Conservation (phyloP, 1,139 yeast genomes). For the Saccharomyces hybrid region DNA sequence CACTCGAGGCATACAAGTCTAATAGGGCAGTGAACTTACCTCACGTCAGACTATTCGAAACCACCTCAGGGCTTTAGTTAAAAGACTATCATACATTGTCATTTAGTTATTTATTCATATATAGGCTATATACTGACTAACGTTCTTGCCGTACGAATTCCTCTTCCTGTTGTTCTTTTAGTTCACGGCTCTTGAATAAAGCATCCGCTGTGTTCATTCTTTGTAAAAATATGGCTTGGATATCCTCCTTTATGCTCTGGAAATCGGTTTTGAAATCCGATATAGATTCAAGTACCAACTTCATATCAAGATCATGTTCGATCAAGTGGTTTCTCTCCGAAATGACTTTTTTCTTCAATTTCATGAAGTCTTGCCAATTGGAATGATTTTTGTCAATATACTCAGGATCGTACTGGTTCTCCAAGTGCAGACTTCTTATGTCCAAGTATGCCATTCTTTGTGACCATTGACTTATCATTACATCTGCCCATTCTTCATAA, state of each 20-base stretch:
- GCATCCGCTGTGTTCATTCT: background rate
- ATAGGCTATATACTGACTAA: background rate
- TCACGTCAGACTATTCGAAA: slow-evolving; percentile 29
- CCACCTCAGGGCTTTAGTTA: slow-evolving; percentile 20
- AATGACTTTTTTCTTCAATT: slow-evolving; percentile 22
- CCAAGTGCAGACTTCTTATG: slow-evolving; percentile 6
- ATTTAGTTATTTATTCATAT: background rate
- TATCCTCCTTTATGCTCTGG: background rate
- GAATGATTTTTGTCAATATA: slow-evolving; percentile 7
- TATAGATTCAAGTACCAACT: background rate
- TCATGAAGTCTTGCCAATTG: slow-evolving; percentile 27
- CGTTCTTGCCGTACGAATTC: background rate
- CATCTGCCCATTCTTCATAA: slow-evolving; percentile 66
- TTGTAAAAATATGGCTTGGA: background rate
- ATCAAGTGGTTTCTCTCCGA: slow-evolving; percentile 46
- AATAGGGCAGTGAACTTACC: slow-evolving; percentile 22
- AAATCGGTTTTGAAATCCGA: background rate
- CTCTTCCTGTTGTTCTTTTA: background rate
- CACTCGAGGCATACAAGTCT: slow-evolving; percentile 38
- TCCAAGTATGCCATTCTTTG: slow-evolving; percentile 32
- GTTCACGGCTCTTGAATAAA: background rate
- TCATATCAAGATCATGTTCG: slow-evolving; percentile 27
- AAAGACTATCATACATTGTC: background rate
- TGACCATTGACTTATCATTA: slow-evolving; percentile 49
- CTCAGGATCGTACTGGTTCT: slow-evolving; percentile 1